Evolutionary conservation across 441 rosid genomes (phyloP).

Genomic region (Eruca vesicaria): DNA sequence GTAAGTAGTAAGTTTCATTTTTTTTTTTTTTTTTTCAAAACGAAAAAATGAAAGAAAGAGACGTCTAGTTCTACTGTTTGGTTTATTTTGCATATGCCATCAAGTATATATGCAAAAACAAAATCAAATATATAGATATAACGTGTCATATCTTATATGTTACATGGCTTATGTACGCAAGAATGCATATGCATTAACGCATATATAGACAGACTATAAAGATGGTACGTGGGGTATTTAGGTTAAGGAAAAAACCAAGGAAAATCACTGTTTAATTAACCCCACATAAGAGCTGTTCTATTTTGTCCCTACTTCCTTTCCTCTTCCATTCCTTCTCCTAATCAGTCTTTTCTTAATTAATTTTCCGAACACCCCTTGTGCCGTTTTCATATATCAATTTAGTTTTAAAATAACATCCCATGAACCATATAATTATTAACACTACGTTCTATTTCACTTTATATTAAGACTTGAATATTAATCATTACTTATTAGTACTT

Average conservation of each 20-base stretch:
- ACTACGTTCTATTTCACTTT: constrained; percentile 5
- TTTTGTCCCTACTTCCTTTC: constrained; percentile 23
- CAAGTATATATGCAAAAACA: not conserved
- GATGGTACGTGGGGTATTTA: constrained; percentile 28
- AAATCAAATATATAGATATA: not conserved
- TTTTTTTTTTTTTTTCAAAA: not conserved
- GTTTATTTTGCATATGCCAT: not conserved
- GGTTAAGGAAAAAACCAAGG: constrained; percentile 32
- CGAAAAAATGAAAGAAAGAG: not conserved
- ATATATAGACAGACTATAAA: constrained; percentile 18
- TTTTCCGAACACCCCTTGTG: constrained; percentile 27
- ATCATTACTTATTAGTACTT: not conserved
- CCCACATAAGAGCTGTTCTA: constrained; percentile 36
- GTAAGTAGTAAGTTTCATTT: too few relatives aligned
- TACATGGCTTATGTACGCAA: constrained; percentile 11
- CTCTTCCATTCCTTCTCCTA: constrained; percentile 16
- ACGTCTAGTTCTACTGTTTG: not conserved
- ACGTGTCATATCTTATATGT: too few relatives aligned
- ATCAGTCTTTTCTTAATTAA: constrained; percentile 2
- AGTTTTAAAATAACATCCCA: not conserved
- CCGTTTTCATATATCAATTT: constrained; percentile 8
- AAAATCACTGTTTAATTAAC: constrained; percentile 23
- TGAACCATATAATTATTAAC: constrained; percentile 1
- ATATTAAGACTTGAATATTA: not conserved
- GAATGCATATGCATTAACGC: constrained; percentile 10